phyloP scores from a whole-genome alignment of 2,329 filamentous ascomycete genomes.

The Fusarium tupiense region DNA sequence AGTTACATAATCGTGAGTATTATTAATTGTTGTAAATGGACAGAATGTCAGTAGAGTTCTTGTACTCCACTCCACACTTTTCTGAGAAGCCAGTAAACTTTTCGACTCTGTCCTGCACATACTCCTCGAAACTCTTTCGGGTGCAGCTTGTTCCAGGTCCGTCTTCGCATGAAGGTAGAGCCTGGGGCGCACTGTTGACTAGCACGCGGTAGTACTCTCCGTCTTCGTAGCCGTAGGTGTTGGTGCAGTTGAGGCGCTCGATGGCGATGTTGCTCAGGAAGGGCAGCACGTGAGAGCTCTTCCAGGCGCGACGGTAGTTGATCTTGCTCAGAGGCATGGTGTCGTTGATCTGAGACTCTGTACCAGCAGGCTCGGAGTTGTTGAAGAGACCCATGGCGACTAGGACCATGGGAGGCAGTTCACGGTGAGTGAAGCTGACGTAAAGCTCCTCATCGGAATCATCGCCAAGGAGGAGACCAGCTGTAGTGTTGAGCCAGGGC shows the following conservation, averaged over 20 bases:
- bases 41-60: constrained; percentile 35
- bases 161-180: constrained; percentile 26
- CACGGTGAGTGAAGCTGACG: constrained; percentile 75
- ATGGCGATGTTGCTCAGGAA: constrained; percentile 74
- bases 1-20: not conserved
- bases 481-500: constrained; percentile 73
- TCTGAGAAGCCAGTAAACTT: constrained; percentile 37
- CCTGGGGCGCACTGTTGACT: constrained; percentile 39
- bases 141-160: constrained; percentile 37
- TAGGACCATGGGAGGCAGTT: constrained; percentile 72
- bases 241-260: constrained; percentile 69
- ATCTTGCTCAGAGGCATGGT: constrained; percentile 72
- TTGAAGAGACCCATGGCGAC: constrained; percentile 77
- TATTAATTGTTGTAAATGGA: constrained; percentile 35
- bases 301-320: constrained; percentile 72
- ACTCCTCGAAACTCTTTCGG: constrained; percentile 28
- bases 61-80: constrained; percentile 36
- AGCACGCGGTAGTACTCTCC: constrained; percentile 40
- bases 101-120: constrained; percentile 25
- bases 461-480: constrained; percentile 56
- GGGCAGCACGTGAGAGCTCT: constrained; percentile 69
- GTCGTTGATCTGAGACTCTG: constrained; percentile 61
- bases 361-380: constrained; percentile 65
- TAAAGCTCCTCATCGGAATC: constrained; percentile 65
- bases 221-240: constrained; percentile 59